These are phyloP conservation scores for Psilocybe azurescens DNA, from an alignment of 768 basidiomycete genomes.

Conservation along the genomic window DNA sequence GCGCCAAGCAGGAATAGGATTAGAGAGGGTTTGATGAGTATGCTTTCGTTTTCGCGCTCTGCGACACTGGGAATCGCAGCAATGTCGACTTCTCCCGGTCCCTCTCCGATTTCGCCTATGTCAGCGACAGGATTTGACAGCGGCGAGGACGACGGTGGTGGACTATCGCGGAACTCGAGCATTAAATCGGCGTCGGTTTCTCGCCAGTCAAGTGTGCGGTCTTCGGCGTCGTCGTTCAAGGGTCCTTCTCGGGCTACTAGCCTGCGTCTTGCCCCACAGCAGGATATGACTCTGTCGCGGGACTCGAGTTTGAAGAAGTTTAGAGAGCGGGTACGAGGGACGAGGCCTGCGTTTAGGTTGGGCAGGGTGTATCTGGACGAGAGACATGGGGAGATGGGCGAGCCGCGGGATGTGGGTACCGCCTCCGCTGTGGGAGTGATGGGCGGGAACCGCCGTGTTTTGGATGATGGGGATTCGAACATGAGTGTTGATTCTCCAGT, in stretches of 20 bases:
- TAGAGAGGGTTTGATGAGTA: slow-evolving; percentile 27
- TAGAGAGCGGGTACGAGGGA: slow-evolving; percentile 33
- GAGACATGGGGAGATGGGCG: slow-evolving; percentile 35
- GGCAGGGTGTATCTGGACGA: slow-evolving; percentile 33
- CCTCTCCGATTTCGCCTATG: neutral
- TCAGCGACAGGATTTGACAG: neutral
- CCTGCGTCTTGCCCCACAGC: slow-evolving; percentile 2
- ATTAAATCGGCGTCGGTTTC: neutral
- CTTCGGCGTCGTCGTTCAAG: neutral
- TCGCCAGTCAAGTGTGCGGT: neutral
- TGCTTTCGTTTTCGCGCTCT: slow-evolving; percentile 25
- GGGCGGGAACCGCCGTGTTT: neutral
- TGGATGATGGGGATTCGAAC: neutral
- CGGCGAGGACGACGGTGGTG: neutral
- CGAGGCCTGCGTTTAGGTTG: slow-evolving; percentile 25
- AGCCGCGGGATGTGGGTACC: slow-evolving; percentile 11
- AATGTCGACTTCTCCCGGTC: neutral
- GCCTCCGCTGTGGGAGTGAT: neutral
- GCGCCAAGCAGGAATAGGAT: slow-evolving; percentile 19
- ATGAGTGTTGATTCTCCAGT: neutral
- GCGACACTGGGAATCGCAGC: neutral
- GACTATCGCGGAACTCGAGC: slow-evolving; percentile 13
- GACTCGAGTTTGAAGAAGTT: slow-evolving; percentile 35
- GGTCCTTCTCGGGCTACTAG: slow-evolving; percentile 11
- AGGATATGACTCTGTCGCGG: slow-evolving; percentile 22